Base-by-base conservation (phyloP, 2,329 filamentous ascomycete species). In the Exophiala bonariae region DNA sequence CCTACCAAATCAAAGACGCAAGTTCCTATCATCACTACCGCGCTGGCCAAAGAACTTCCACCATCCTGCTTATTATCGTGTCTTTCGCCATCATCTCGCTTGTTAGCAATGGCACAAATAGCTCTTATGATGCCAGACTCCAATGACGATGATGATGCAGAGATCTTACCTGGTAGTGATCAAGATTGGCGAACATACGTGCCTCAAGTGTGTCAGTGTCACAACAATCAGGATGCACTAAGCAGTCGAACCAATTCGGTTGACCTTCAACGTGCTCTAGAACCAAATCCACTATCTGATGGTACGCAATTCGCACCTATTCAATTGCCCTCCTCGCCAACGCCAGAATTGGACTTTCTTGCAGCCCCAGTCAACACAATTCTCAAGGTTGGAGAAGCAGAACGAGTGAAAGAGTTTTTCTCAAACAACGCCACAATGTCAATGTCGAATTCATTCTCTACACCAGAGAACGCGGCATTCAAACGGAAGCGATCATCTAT, bases 281-380 rank as follows among this genome's bases (percentile, higher is more conserved):
- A 49, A 39, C 53, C 53, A 13, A 53, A 56, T 35, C 43, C 39
- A 8, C 45, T 55, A 7, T 42, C 40, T 18, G 16, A 35, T 17
- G 47, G 44, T 19, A 44, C 45, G 9, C 28, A 28, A 16, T n/a
- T 36, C 4, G 44, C 49, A n/a, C 41, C 41, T 5, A 41, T 49
- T 41, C 11, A 46, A 10, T 32, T 48, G 9, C 20, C 28, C 16
- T 18, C 44, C 4, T 16, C 31, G 4, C 18, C 46, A 14, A 41
- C 41, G 11, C 41, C 44, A 18, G 47, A 47, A 28, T 20, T 11
- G n/a, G 47, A 54, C 17, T 17, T 54, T 16, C 17, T 54, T 14
- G 41, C 44, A n/a, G 23, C 44, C 23, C 53, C 49, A n/a, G 53
- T 56, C 47, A 56, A 56, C 32, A 53, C 49, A 11, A 53, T 56